Conservation (phyloP, 441 rosid species). For the Gossypium davidsonii region DNA sequence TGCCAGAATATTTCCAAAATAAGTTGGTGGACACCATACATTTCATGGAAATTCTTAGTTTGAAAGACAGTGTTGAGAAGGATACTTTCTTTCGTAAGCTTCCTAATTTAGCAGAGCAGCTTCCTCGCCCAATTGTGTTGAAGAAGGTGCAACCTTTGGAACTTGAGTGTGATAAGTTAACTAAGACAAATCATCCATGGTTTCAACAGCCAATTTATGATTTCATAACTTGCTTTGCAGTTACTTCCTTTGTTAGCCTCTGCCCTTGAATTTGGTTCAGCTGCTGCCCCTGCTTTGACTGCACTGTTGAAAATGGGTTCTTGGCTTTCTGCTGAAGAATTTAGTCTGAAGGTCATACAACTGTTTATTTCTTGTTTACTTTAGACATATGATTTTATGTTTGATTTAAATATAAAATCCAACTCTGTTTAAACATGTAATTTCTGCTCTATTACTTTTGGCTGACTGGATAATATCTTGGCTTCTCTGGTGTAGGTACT, state of each 20-base stretch:
- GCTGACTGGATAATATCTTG: conserved; percentile 8
- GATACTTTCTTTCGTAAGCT: conserved; percentile 97
- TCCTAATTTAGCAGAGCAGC: conserved; percentile 95
- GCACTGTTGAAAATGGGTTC: conserved; percentile 89
- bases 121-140: conserved; percentile 93
- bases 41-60: conserved; percentile 92
- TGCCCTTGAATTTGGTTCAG: conserved; percentile 97
- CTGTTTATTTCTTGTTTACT: neutral
- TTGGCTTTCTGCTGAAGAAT: conserved; percentile 89
- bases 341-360: conserved; percentile 62
- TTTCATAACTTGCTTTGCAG: conserved; percentile 49
- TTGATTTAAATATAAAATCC: neutral
- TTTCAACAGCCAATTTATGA: conserved; percentile 24
- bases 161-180: conserved; percentile 16
- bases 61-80: conserved; percentile 95
- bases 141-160: conserved; percentile 60
- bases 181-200: conserved; percentile 9
- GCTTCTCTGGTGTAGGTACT: conserved; percentile 48
- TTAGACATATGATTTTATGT: neutral
- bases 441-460: conserved; percentile 7
- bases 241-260: conserved; percentile 96
- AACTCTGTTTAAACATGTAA: conserved; percentile 1
- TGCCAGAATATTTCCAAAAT: conserved; percentile 95
- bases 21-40: conserved; percentile 99
- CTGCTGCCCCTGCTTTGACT: conserved; percentile 90